Evolutionary conservation across 2,329 filamentous ascomycete species (phyloP), one percentile per base, ranked within the genome.

Genomic region (Pezicula neosporulosa): DNA sequence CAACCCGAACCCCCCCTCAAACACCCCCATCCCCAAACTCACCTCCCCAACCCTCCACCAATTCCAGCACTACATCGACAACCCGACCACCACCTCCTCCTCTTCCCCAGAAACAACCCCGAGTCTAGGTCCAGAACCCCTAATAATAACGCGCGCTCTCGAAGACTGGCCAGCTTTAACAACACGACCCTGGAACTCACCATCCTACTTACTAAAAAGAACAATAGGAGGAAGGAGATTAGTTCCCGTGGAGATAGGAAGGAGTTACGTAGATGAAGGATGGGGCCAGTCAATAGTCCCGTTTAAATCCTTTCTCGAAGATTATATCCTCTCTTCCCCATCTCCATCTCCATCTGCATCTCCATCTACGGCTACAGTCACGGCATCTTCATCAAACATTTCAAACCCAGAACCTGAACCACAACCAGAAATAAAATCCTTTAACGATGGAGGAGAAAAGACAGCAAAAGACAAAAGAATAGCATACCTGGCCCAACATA

Each of bases 401-500:
- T 21, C 21, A 21, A 21, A 21, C 21, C 21, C 21, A 21, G 5
- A 21, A 3, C 24, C 3, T 5, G 6, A 30, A 30, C 28, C 7
- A 8, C 21, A 45, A 19, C 21, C 42, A 27, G 27, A 44, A 15
- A 27, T 10, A 27, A 12, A n/a, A 15, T 37, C 44, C 1, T 15
- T 41, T 4, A 39, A 30, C 1, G 8, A 38, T 3, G 15, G 21
- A 21, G 21, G 5, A 21, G 5, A 30, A 1, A 8, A 38, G 3
- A n/a, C 24, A n/a, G 44, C n/a, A 5, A 50, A 42, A 9, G 52
- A n/a, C 6, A 50, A 42, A 9, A 52, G 57, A n/a, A 83, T 78
- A 10, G 90, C 86, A 12, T 99, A 99, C 67, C 82, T 99, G 42
- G 94, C 94, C 8, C 94, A 99, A 65, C 90, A 97, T 70, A 84